These are phyloP conservation scores for Calcarisporium arbuscula DNA, from an alignment of 2,329 filamentous ascomycete genomes.

Conservation along the genomic window DNA sequence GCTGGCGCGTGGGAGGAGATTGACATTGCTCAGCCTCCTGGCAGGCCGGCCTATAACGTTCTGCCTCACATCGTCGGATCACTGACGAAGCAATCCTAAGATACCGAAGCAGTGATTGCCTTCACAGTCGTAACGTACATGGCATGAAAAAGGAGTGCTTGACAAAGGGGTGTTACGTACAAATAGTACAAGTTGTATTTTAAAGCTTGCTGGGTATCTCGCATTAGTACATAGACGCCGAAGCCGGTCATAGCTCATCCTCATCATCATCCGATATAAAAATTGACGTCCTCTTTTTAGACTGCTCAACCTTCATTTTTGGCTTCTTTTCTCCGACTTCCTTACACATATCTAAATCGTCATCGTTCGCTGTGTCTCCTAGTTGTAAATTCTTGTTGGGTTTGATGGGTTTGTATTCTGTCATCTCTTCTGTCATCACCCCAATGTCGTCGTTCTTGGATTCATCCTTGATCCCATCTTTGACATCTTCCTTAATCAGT, in stretches of 20 bases:
- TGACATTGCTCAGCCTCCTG: slow-evolving; percentile 36
- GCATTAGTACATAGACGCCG: too few species aligned
- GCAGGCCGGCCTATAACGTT: slow-evolving; percentile 34
- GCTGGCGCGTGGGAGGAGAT: slow-evolving; percentile 45
- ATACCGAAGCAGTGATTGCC: not conserved
- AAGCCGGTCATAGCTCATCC: slow-evolving; percentile 31
- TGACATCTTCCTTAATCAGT: slow-evolving; percentile 4
- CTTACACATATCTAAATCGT: slow-evolving; percentile 13
- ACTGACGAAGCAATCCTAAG: slow-evolving; percentile 39
- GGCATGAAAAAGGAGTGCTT: too few species aligned
- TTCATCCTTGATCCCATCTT: slow-evolving; percentile 8
- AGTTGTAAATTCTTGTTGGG: not conserved
- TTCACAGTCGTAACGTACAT: too few species aligned
- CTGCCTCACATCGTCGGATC: slow-evolving; percentile 47
- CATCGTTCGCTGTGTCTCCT: slow-evolving; percentile 8
- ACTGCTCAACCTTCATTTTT: slow-evolving; percentile 14
- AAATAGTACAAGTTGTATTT: too few species aligned
- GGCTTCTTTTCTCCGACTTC: slow-evolving; percentile 14
- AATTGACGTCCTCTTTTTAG: slow-evolving; percentile 24
- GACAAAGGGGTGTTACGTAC: slow-evolving; percentile 1
- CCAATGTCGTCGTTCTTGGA: slow-evolving; percentile 9
- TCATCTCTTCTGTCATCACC: not conserved
- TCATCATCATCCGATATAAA: slow-evolving; percentile 33
- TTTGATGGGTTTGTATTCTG: not conserved
- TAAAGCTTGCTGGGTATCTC: too few species aligned